These are phyloP conservation scores for Suhomyces vadensis DNA, from an alignment of 805 yeast species.

Conservation along the genomic window DNA sequence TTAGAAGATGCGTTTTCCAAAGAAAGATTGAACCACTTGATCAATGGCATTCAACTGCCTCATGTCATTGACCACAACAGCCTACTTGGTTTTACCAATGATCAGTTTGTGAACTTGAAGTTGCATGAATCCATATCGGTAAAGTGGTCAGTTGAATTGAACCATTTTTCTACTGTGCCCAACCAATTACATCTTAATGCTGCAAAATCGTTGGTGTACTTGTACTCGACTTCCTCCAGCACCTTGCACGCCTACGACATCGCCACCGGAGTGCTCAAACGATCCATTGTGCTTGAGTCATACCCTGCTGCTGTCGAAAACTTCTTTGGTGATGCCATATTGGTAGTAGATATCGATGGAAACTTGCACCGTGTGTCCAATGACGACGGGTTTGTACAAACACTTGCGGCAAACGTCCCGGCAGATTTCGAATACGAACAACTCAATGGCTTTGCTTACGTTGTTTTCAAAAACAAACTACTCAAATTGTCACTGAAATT, in stretches of 20 bases:
- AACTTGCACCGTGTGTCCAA: constrained; percentile 5
- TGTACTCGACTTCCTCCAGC: constrained; percentile 12
- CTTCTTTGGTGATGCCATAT: constrained; percentile 15
- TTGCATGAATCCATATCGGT: constrained; percentile 7
- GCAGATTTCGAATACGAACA: constrained; percentile 8
- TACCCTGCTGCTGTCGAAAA: constrained; percentile 10
- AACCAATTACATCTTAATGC: constrained; percentile 9
- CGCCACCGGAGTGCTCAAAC: constrained; percentile 15
- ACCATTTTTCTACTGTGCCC: background rate
- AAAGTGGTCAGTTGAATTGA: constrained; percentile 22
- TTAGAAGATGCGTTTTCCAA: constrained; percentile 54
- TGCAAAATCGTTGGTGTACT: constrained; percentile 13
- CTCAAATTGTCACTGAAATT: constrained; percentile 10
- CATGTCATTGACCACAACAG: constrained; percentile 18
- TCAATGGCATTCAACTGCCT: constrained; percentile 9
- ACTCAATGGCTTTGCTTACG: constrained; percentile 15
- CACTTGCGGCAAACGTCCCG: background rate
- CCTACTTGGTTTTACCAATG: constrained; percentile 17
- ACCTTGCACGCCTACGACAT: constrained; percentile 15
- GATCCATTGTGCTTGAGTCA: constrained; percentile 10
- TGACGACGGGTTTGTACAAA: background rate
- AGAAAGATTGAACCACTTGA: constrained; percentile 52
- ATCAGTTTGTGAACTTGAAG: constrained; percentile 17
- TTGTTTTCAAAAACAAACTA: constrained; percentile 11
- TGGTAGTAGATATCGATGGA: constrained; percentile 16